A percentile compares a stretch with the other conserved stretches of the same genome.
Conservation (phyloP, 371 early-diverging fungal species). For the Apophysomyces elegans region DNA sequence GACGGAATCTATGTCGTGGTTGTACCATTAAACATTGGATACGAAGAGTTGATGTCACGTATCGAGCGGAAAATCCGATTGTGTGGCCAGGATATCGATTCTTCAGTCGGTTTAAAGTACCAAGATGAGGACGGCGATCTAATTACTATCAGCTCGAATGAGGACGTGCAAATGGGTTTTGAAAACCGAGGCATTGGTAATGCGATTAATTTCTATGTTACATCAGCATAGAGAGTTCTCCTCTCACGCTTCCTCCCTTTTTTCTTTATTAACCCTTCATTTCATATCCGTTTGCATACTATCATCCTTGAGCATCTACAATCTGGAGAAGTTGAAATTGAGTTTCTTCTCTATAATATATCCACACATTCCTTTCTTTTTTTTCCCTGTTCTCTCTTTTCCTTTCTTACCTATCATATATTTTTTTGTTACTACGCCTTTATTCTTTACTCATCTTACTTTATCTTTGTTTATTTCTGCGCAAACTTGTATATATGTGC, state of each 20-base stretch:
- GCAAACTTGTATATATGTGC: conserved; percentile 12
- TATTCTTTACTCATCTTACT: not conserved
- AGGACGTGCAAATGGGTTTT: conserved; percentile 84
- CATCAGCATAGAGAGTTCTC: conserved; percentile 5
- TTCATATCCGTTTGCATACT: not conserved
- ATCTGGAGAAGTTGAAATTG: not conserved
- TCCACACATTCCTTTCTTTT: conserved; percentile 6
- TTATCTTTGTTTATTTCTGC: conserved; percentile 3
- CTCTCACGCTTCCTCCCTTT: not conserved
- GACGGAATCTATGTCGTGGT: conserved; percentile 82
- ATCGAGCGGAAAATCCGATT: conserved; percentile 76
- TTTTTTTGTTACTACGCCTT: not conserved
- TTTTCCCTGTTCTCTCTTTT: not conserved
- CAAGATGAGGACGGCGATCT: conserved; percentile 87
- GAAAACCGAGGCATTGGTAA: conserved; percentile 60
- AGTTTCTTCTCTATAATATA: conserved; percentile 5
- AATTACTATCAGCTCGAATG: conserved; percentile 75
- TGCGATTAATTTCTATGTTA: conserved; percentile 46
- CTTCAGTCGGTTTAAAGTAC: conserved; percentile 68
- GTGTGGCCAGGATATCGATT: conserved; percentile 27
- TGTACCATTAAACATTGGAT: conserved; percentile 71
- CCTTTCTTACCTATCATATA: not conserved
- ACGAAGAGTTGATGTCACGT: conserved; percentile 66
- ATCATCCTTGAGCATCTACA: not conserved
- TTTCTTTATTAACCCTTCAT: not conserved